Base-by-base conservation (phyloP, 2,329 filamentous ascomycete genomes). In the Trichoderma aggressivum region DNA sequence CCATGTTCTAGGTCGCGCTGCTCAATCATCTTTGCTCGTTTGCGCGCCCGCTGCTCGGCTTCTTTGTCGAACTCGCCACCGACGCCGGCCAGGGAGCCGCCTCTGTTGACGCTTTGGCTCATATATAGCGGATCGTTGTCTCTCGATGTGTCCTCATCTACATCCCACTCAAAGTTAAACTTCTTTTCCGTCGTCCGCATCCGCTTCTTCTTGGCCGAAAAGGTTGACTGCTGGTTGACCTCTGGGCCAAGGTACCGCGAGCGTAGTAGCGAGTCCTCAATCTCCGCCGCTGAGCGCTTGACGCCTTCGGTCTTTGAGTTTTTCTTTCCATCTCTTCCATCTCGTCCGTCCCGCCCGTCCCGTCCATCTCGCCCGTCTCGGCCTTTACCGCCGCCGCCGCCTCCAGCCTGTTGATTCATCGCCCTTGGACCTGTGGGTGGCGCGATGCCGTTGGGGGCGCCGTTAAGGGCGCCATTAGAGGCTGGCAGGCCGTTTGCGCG, bases 161-260 rank as follows among this genome's bases (percentile, higher is more conserved):
- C 88, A 76, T 97, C 97, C 96, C 96, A 99, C 77, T 97, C 96
- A 77, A 99, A 99, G 77, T 98, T 99, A 85, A 99, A 99, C 80
- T 99, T 98, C 82, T 94, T 94, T 78, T 97, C 95, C 1, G 93
- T 96, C 1, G 94, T 97, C 73, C 95, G 88, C 83, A 93, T 92
- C 70, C 95, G 89, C 85, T 98, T 98, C 87, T 98, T 99, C 84
- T 96, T 93, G 1, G 94, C 94, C 0, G 94, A 97, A 78, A 98
- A 98, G 47, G 88, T 97, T 5, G 92, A 94, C 70, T 86, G 87
- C 74, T 91, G 89, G 74, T 96, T 97, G 66, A 92, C 89, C 74
- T 97, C 93, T 1, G 93, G 92, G 3, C 96, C 96, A 87, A 98
- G 94, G 78, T 99, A 99, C 73, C 94, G 87, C 75, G 93, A 90